Base-by-base conservation (phyloP, 1,139 yeast genomes). In the Yamadazyma triangularis region DNA sequence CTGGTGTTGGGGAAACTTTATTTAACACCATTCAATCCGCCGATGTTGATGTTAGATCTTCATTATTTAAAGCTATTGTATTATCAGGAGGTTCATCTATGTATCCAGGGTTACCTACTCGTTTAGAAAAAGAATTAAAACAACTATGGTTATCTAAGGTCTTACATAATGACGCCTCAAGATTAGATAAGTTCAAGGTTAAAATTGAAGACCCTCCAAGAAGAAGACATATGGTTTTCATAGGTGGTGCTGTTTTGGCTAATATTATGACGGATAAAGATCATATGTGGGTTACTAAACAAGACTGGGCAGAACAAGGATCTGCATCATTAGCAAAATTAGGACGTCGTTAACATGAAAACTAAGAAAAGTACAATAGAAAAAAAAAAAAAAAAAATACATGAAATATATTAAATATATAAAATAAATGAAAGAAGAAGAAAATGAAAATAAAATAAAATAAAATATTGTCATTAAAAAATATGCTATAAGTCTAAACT, bases 191-290 rank as follows among this genome's bases (percentile, higher is more conserved):
- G 58, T 91, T 91, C 62, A 91, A 91, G 62, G 96, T 93, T 27
- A 80, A 94, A 61, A 91, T 91, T 51, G 98, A 91, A 59, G 98
- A 91, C 56, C 98, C 98, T 28, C 99, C 99, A 47, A 80, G 97
- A 70, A 86, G 99, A 71, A 83, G 91, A 58, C 96, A 93, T 60
- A 91, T 91, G 96, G 99, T 91, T 26, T 91, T 91, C 61, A 81
- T 91, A 45, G 99, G 99, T 47, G 99, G 99, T 51, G 98, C 98
- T 5, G 98, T 91, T 13, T 72, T 91, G 53, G 98, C 99, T 23
- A 88, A 85, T 52, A 91, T 91, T 48, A 91, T 93, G 97, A 95
- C 95, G 28, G 96, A 91, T 57, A 91, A 89, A 60, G 96, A 89
- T 43, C 96, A 88, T 53, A 85, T 91, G 95, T 89, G 99, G 99